Conservation (phyloP, 1,139 yeast species). For the Hanseniaspora sp. region DNA sequence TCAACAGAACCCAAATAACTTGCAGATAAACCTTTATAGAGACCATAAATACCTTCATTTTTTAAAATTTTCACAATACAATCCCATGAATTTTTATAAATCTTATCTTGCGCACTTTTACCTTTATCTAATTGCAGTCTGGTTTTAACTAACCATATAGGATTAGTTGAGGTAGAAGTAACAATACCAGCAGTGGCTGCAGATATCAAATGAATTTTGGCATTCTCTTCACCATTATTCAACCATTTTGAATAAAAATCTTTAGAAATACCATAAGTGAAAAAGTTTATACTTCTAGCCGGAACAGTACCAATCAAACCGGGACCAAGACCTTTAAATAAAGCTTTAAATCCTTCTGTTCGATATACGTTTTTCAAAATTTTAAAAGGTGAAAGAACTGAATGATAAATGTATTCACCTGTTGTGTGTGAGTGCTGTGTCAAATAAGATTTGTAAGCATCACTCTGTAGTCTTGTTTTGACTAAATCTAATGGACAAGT, state of each 20-base stretch:
- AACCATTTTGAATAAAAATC: conserved; percentile 54
- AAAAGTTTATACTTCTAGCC: conserved; percentile 91
- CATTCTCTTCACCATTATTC: conserved; percentile 63
- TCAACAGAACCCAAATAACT: conserved; percentile 91
- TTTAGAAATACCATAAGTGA: conserved; percentile 88
- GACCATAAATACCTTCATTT: conserved; percentile 67
- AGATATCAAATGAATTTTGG: conserved; percentile 75
- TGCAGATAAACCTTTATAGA: conserved; percentile 84
- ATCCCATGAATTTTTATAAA: conserved; percentile 73
- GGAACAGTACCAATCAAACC: conserved; percentile 97
- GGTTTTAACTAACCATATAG: conserved; percentile 97
- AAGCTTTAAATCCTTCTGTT: conserved; percentile 71
- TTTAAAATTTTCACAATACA: conserved; percentile 60
- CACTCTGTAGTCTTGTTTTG: conserved; percentile 88
- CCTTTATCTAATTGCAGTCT: conserved; percentile 78
- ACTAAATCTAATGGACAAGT: conserved; percentile 96
- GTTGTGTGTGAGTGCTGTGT: conserved; percentile 28
- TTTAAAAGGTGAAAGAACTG: conserved; percentile 43
- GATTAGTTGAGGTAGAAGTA: conserved; percentile 96
- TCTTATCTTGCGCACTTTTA: conserved; percentile 32
- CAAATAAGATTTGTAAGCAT: conserved; percentile 40
- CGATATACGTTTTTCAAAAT: conserved; percentile 59
- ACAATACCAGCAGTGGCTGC: conserved; percentile 93
- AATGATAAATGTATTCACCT: conserved; percentile 1
- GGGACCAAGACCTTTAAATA: conserved; percentile 93